These are phyloP conservation scores for Warburgia ugandensis DNA, from an alignment of 164 flowering plant genomes.

Conservation along the genomic window DNA sequence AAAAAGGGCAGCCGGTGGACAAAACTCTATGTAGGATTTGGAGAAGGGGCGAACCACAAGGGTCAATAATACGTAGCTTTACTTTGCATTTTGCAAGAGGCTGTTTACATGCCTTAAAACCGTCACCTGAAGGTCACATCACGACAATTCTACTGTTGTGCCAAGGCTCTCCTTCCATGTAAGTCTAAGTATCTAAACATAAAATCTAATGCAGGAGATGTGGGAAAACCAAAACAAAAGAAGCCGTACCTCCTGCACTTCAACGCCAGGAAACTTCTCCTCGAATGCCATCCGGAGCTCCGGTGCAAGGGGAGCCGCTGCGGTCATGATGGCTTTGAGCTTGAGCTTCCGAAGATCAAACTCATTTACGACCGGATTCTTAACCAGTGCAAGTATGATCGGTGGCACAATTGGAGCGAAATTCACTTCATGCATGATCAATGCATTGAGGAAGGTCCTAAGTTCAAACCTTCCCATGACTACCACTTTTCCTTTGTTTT, in stretches of 20 bases:
- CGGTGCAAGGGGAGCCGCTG: conserved; percentile 97
- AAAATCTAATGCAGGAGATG: too few species aligned
- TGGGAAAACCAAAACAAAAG: too few species aligned
- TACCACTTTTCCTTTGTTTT: conserved; percentile 91
- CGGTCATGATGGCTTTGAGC: conserved; percentile 80
- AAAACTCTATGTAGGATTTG: too few species aligned
- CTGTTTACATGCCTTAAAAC: too few species aligned
- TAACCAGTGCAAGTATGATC: conserved; percentile 64
- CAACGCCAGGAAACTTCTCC: conserved; percentile 77
- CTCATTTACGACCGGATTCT: conserved; percentile 74
- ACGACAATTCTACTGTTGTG: too few species aligned
- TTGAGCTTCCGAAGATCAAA: conserved; percentile 70
- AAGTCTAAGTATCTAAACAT: too few species aligned
- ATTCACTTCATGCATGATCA: conserved; percentile 62
- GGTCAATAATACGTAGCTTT: too few species aligned
- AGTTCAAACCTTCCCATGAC: conserved; percentile 80
- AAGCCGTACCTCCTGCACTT: conserved; percentile 95
- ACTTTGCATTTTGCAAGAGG: too few species aligned
- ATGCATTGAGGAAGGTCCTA: conserved; percentile 49
- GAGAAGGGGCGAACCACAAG: too few species aligned
- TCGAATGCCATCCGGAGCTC: conserved; percentile 67
- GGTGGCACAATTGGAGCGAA: conserved; percentile 99
- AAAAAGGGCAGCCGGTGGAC: too few species aligned
- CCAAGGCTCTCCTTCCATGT: too few species aligned
- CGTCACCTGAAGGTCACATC: too few species aligned